A percentile compares a stretch with the other conserved stretches of the same genome.
Conservation (phyloP, 176 grass and related monocot genomes). For the Lolium rigidum region DNA sequence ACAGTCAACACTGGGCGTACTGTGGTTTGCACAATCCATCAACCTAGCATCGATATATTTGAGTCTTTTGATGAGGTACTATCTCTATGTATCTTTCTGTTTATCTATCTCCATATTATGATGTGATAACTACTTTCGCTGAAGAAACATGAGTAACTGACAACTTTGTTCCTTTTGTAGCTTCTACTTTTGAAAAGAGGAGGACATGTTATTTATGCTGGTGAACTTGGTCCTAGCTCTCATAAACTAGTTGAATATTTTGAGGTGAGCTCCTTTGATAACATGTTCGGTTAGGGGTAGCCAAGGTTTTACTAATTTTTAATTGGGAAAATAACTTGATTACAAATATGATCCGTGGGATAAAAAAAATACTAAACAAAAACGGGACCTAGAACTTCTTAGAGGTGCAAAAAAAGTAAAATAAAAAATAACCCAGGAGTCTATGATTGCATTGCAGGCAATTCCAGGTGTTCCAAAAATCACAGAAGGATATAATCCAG, state of each 20-base stretch:
- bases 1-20: constrained; percentile 91
- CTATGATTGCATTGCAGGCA: constrained; percentile 50
- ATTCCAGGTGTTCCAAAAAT: constrained; percentile 74
- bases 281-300: too few species aligned
- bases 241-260: constrained; percentile 84
- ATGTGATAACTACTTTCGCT: neutral
- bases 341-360: too few species aligned
- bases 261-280: constrained; percentile 47
- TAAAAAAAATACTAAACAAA: too few species aligned
- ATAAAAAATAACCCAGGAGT: neutral
- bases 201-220: constrained; percentile 82
- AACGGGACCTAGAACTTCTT: too few species aligned
- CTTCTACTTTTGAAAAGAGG: constrained; percentile 86
- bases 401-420: too few species aligned
- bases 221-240: constrained; percentile 72
- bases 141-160: neutral
- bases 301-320: neutral
- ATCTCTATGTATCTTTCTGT: neutral
- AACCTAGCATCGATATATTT: constrained; percentile 96
- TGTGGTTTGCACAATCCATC: constrained; percentile 95
- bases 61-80: constrained; percentile 93
- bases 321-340: neutral
- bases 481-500: constrained; percentile 77
- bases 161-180: constrained; percentile 41
- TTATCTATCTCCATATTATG: neutral